These are phyloP conservation scores for Vachellia collinsii DNA, from an alignment of 306 rosid species.

Conservation along the genomic window DNA sequence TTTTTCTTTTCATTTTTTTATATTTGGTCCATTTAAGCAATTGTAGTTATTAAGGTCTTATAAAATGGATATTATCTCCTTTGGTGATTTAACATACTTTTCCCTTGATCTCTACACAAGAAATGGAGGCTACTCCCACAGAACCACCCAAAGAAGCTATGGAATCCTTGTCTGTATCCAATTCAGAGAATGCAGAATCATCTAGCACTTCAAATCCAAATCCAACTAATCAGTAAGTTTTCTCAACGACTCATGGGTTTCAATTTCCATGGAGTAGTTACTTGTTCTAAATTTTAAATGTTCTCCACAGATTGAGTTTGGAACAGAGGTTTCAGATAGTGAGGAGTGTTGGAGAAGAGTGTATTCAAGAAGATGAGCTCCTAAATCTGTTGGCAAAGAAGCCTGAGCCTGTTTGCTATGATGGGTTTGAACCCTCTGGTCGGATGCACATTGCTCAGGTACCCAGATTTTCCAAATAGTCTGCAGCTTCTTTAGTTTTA, in stretches of 20 bases:
- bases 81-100: not conserved
- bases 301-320: slow-evolving; percentile 43
- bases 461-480: not conserved
- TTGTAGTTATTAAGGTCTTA: not conserved
- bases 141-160: slow-evolving; percentile 28
- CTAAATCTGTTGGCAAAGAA: slow-evolving; percentile 64
- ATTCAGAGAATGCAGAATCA: not conserved
- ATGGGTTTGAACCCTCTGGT: slow-evolving; percentile 92
- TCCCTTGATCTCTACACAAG: not conserved
- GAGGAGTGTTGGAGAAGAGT: slow-evolving; percentile 86
- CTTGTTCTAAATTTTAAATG: not conserved
- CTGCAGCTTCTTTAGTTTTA: not conserved
- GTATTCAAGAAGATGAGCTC: slow-evolving; percentile 86
- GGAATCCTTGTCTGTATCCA: slow-evolving; percentile 49
- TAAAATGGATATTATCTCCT: not conserved
- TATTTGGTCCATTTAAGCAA: not conserved
- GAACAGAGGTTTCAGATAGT: slow-evolving; percentile 62
- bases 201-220: slow-evolving; percentile 38
- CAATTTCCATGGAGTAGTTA: not conserved
- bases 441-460: slow-evolving; percentile 99
- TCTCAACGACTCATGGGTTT: not conserved
- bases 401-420: slow-evolving; percentile 80
- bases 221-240: slow-evolving; percentile 43
- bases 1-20: not conserved
- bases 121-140: not conserved